Conservation (phyloP, 768 basidiomycete species). For the Xerocomellus amylosporus region DNA sequence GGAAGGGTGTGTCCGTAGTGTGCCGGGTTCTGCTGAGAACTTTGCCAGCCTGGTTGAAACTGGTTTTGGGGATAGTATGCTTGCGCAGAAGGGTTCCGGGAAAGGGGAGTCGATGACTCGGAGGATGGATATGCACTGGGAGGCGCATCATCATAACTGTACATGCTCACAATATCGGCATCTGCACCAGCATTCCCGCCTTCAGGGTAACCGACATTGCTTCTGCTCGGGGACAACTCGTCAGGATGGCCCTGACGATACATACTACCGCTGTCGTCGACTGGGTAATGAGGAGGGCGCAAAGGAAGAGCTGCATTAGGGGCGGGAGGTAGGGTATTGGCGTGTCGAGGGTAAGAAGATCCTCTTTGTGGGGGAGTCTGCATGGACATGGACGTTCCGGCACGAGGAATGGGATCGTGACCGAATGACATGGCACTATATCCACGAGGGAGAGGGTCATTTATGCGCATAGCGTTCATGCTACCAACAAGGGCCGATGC, state of each 20-base stretch:
- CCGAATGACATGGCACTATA: conserved; percentile 28
- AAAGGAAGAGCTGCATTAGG: conserved; percentile 25
- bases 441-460: conserved; percentile 38
- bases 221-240: conserved; percentile 21
- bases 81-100: conserved; percentile 21
- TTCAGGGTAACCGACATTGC: conserved; percentile 29
- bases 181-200: conserved; percentile 30
- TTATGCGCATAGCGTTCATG: conserved; percentile 54
- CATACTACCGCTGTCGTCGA: conserved; percentile 29
- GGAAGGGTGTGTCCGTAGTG: conserved; percentile 18
- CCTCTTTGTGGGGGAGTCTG: conserved; percentile 32
- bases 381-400: conserved; percentile 57
- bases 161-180: conserved; percentile 35
- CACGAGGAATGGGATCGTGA: conserved; percentile 50
- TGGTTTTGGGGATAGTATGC: conserved; percentile 20
- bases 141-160: conserved; percentile 39
- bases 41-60: conserved; percentile 29
- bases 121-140: conserved; percentile 31
- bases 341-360: conserved; percentile 39
- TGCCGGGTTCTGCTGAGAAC: conserved; percentile 21
- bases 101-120: conserved; percentile 18
- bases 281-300: conserved; percentile 29
- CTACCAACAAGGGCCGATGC: conserved; percentile 45
- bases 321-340: conserved; percentile 40
- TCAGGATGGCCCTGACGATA: conserved; percentile 11